phyloP scores from a whole-genome alignment of 768 basidiomycete species.

The Dacryopinax primogenitus region DNA sequence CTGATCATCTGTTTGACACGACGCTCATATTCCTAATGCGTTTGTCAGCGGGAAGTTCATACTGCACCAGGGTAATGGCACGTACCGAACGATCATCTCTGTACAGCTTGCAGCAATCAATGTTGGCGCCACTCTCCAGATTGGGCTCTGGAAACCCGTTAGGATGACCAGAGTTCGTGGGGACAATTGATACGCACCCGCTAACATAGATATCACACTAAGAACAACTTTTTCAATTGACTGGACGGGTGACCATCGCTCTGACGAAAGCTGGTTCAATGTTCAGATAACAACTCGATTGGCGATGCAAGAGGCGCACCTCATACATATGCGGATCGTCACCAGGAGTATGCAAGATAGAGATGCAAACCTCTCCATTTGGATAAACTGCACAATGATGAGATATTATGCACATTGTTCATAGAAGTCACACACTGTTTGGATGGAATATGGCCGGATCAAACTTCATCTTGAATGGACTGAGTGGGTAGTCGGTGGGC shows the following conservation, averaged over 20 bases:
- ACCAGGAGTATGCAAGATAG: constrained; percentile 34
- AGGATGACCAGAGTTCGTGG: not conserved
- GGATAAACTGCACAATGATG: constrained; percentile 28
- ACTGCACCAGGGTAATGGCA: not conserved
- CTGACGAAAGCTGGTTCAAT: constrained; percentile 88
- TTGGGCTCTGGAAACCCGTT: constrained; percentile 62
- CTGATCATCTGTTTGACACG: constrained; percentile 69
- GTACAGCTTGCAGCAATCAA: constrained; percentile 94
- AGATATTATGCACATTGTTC: constrained; percentile 25
- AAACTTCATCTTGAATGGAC: constrained; percentile 99
- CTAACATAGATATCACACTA: constrained; percentile 94
- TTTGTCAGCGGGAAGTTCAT: not conserved
- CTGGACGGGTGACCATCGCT: constrained; percentile 98
- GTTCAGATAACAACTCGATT: constrained; percentile 40
- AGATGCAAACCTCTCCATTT: constrained; percentile 35
- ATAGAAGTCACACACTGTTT: constrained; percentile 55
- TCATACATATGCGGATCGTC: constrained; percentile 29
- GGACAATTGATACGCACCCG: constrained; percentile 41
- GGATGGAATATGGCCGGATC: constrained; percentile 96
- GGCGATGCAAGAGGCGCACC: constrained; percentile 41
- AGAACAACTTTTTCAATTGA: constrained; percentile 94
- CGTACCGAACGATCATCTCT: constrained; percentile 46
- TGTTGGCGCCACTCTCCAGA: constrained; percentile 91
- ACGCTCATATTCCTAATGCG: constrained; percentile 66
- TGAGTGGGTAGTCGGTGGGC: constrained; percentile 91